Conservation (phyloP, 495 filamentous ascomycete genomes). For the Rostrohypoxylon terebratum region DNA sequence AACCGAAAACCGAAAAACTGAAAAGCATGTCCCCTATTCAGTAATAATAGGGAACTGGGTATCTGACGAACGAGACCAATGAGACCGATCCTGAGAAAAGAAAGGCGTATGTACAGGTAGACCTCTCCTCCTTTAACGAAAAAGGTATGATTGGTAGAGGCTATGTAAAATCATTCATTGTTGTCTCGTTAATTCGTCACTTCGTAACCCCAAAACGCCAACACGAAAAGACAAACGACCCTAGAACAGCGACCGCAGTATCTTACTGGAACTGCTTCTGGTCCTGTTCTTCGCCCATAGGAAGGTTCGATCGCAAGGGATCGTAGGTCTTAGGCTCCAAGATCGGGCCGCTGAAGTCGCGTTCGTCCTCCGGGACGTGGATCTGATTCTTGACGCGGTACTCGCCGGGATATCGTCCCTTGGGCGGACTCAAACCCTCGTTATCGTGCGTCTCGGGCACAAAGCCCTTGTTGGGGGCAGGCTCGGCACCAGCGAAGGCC, state of each 20-base stretch:
- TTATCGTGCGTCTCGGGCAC: background rate
- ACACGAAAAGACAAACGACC: background rate
- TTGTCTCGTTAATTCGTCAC: background rate
- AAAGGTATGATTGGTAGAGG: background rate
- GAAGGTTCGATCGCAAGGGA: background rate
- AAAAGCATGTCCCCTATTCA: background rate
- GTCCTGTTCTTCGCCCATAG: background rate
- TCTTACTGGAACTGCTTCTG: too few relatives aligned
- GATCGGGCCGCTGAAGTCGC: conserved; percentile 31
- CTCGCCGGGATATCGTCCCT: conserved; percentile 25
- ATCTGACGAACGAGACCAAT: background rate
- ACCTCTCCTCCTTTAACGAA: background rate
- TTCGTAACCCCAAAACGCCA: background rate
- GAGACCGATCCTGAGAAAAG: background rate
- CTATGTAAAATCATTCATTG: background rate
- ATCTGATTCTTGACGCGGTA: conserved; percentile 35
- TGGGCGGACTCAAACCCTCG: conserved; percentile 5
- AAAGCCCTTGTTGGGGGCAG: conserved; percentile 1
- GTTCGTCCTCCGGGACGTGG: conserved; percentile 1
- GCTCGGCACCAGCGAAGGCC: background rate
- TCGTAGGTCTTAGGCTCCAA: conserved; percentile 36
- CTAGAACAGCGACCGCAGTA: background rate
- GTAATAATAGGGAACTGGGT: background rate
- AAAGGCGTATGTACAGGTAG: background rate
- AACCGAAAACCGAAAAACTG: too few relatives aligned